Evolutionary conservation across 352 stramenopile species (phyloP).

Genomic region (Phytophthora chlamydospora): DNA sequence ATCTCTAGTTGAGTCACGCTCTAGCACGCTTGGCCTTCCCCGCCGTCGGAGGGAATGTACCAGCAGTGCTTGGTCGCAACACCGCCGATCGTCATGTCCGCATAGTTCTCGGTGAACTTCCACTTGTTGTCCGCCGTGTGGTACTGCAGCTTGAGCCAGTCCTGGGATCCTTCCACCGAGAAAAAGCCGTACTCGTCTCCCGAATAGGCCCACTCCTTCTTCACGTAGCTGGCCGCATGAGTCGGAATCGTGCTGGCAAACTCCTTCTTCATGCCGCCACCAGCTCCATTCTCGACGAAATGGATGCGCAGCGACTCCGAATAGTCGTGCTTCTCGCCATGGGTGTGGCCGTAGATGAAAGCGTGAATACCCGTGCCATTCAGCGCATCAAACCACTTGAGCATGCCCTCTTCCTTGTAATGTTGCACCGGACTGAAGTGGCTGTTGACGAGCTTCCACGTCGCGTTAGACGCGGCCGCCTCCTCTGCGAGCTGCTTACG

Average conservation of each 20-base stretch:
- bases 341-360: conserved; percentile 58
- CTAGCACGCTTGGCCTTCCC: conserved; percentile 3
- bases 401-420: conserved; percentile 10
- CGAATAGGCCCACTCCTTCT: conserved; percentile 6
- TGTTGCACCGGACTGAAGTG: conserved; percentile 8
- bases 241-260: not conserved
- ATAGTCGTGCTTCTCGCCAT: conserved; percentile 68
- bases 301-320: conserved; percentile 1
- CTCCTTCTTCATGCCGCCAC: conserved; percentile 3
- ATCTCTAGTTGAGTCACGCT: not conserved
- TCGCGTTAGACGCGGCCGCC: conserved; percentile 7
- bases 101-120: not conserved
- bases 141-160: conserved; percentile 19
- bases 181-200: conserved; percentile 9
- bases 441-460: conserved; percentile 9
- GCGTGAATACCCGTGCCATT: not conserved
- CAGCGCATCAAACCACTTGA: conserved; percentile 2
- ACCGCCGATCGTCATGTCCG: not conserved
- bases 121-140: conserved; percentile 10
- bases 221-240: conserved; percentile 1
- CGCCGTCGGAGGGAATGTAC: conserved; percentile 4
- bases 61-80: conserved; percentile 5
- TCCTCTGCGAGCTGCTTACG: conserved; percentile 3
- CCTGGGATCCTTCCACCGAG: conserved; percentile 1
- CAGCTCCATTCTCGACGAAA: conserved; percentile 13